Evolutionary conservation across 2,329 filamentous ascomycete genomes (phyloP).

Genomic region (Parastagonospora avenae): DNA sequence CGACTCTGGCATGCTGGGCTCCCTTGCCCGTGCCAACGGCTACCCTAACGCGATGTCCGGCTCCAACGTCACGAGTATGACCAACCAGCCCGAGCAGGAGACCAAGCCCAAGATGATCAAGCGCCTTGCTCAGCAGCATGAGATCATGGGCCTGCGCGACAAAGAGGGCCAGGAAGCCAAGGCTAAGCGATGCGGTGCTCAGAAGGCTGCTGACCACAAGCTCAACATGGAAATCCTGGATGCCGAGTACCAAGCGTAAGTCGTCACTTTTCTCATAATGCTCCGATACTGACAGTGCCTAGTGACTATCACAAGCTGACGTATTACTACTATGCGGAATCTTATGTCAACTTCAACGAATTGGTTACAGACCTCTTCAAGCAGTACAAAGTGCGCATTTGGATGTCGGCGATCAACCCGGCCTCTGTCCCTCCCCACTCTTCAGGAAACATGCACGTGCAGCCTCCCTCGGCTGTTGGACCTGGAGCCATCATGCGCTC

Average conservation of each 20-base stretch:
- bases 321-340: conserved; percentile 97
- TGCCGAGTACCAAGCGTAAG: conserved; percentile 97
- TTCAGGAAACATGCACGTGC: conserved; percentile 38
- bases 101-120: conserved; percentile 97
- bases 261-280: conserved; percentile 30
- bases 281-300: conserved; percentile 16
- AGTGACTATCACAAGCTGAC: conserved; percentile 99
- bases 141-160: conserved; percentile 85
- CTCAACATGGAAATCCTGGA: conserved; percentile 99
- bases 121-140: conserved; percentile 86
- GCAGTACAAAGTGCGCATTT: conserved; percentile 98
- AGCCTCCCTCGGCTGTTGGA: conserved; percentile 45
- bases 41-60: conserved; percentile 35
- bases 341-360: conserved; percentile 99
- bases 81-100: conserved; percentile 57
- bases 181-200: conserved; percentile 93
- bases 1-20: conserved; percentile 58
- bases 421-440: conserved; percentile 72
- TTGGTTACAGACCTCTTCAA: conserved; percentile 98
- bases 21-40: conserved; percentile 41
- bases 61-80: conserved; percentile 62
- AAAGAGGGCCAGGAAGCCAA: conserved; percentile 98
- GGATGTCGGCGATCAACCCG: conserved; percentile 99
- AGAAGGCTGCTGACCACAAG: conserved; percentile 93
- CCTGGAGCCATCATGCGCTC: conserved; percentile 44